Percentiles rank a stretch among this genome's conserved stretches.
phyloP scores from a whole-genome alignment of 169 alveolate genomes.

The Plasmodium cynomolgi region DNA sequence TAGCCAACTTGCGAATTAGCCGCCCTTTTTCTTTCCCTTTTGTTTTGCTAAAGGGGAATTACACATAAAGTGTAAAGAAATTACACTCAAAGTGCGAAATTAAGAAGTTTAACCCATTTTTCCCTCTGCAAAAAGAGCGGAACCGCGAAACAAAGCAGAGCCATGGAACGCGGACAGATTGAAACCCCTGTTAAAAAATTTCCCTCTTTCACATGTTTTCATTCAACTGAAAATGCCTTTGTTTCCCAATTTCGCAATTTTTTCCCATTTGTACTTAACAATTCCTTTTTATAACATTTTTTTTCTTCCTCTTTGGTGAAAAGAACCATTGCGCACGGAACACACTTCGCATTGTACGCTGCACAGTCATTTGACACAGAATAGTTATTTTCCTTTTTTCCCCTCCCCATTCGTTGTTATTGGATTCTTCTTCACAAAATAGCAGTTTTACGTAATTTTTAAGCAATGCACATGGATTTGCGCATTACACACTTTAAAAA shows the following conservation, averaged over 20 bases:
- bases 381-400: not conserved
- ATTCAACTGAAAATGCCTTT: not conserved
- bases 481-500: not conserved
- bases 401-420: not conserved
- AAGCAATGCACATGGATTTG: conserved; percentile 1
- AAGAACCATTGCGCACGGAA: not conserved
- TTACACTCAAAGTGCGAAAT: not conserved
- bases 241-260: not conserved
- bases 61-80: not conserved
- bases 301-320: not conserved
- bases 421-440: conserved; percentile 2
- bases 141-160: not conserved
- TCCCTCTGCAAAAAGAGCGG: not conserved
- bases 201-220: not conserved
- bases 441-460: not conserved
- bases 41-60: not conserved
- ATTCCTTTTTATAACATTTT: not conserved
- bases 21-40: not conserved
- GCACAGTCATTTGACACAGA: not conserved
- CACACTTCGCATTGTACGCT: not conserved
- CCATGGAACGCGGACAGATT: not conserved
- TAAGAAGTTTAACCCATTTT: not conserved
- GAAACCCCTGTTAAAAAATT: not conserved
- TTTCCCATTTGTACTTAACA: not conserved
- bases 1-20: not conserved